Conservation (phyloP, 495 filamentous ascomycete genomes). For the Cryomyces minteri region DNA sequence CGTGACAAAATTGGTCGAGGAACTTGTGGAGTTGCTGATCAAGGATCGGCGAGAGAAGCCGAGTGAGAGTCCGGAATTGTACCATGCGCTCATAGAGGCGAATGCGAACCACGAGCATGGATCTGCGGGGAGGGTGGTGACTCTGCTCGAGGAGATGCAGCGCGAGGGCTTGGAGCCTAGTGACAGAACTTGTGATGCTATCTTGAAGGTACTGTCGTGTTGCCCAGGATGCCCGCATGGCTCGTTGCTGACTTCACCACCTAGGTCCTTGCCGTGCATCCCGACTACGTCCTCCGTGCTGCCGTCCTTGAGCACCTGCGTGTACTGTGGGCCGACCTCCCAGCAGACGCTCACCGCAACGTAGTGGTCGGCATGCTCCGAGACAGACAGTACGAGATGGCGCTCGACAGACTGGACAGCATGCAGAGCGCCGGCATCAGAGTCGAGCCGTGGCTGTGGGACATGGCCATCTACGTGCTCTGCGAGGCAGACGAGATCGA, state of each 20-base stretch:
- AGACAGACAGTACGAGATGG: conserved; percentile 67
- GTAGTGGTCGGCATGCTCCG: conserved; percentile 57
- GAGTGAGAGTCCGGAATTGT: conserved; percentile 34
- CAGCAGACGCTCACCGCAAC: conserved; percentile 41
- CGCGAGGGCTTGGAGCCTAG: conserved; percentile 37
- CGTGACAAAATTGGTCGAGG: not conserved
- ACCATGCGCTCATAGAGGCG: conserved; percentile 51
- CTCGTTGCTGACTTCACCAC: not conserved
- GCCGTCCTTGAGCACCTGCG: conserved; percentile 55
- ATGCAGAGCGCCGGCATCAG: conserved; percentile 37
- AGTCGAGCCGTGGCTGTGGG: conserved; percentile 54
- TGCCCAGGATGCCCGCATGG: conserved; percentile 3
- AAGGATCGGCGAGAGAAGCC: conserved; percentile 41
- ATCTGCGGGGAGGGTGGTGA: conserved; percentile 37
- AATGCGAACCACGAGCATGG: conserved; percentile 45
- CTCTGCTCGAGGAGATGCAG: conserved; percentile 54
- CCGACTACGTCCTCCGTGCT: conserved; percentile 58
- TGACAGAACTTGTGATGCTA: conserved; percentile 46
- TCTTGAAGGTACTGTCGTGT: conserved; percentile 37
- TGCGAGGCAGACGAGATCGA: conserved; percentile 54
- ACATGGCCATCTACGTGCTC: conserved; percentile 52
- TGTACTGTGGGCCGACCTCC: conserved; percentile 48
- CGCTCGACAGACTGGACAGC: conserved; percentile 49
- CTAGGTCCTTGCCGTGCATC: conserved; percentile 63
- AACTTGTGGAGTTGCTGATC: conserved; percentile 38